phyloP scores from a whole-genome alignment of 148 eudicot species.

The Dianthus caryophyllus region DNA sequence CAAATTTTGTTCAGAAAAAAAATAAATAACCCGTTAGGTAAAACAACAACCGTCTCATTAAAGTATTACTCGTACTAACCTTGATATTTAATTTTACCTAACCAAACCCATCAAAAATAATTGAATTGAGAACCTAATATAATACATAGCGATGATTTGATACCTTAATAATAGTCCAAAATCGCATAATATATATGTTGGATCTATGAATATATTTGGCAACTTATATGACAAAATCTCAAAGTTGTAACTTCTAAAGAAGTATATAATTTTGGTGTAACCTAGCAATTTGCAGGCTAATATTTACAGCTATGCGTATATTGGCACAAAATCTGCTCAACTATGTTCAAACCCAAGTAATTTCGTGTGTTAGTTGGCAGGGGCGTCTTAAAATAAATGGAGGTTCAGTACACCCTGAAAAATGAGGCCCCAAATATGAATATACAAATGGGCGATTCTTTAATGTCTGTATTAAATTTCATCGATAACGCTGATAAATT shows the following conservation, averaged over 20 bases:
- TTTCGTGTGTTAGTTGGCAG: not conserved
- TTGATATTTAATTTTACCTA: too few relatives aligned
- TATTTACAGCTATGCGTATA: slow-evolving; percentile 11
- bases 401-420: too few relatives aligned
- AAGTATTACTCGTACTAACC: too few relatives aligned
- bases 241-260: not conserved
- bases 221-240: slow-evolving; percentile 8
- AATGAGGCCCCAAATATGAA: too few relatives aligned
- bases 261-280: not conserved
- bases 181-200: slow-evolving; percentile 2
- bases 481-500: too few relatives aligned
- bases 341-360: not conserved
- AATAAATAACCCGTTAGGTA: too few relatives aligned
- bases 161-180: not conserved
- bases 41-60: too few relatives aligned
- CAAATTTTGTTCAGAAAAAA: too few relatives aligned
- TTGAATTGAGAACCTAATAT: not conserved
- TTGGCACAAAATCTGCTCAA: slow-evolving; percentile 12
- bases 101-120: not conserved
- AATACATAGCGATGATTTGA: not conserved
- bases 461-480: too few relatives aligned
- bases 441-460: too few relatives aligned
- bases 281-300: slow-evolving; percentile 9
- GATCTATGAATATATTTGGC: not conserved
- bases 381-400: too few relatives aligned